Evolutionary conservation across 495 filamentous ascomycete species (phyloP), one percentile per base, ranked within the genome.

Genomic region (Letharia lupina): DNA sequence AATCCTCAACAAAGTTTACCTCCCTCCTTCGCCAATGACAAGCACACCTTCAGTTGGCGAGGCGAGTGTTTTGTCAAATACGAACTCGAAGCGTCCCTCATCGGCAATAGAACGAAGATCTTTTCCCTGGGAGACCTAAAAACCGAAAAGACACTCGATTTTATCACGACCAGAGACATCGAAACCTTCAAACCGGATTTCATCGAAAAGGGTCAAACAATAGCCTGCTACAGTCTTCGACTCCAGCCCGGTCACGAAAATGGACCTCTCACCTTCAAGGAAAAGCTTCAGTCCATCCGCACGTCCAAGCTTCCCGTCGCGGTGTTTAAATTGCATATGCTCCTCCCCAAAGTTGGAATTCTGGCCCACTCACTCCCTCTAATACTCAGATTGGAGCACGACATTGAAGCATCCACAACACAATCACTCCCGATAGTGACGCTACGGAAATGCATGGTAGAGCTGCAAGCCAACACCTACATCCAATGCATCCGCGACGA

Each of bases 401-500:
- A 67, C 28, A 56, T 33, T 48, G 47, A 28, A 37, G 47, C 28
- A 39, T 62, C 45, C 42, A 39, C 47, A 35, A 16, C 31, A n/a
- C 31, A 12, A 18, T 35, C 59, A 11, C 39, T 20, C 12, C 65
- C 58, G 18, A 15, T 33, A 16, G 4, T 67, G 9, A 56, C 23
- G 2, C 59, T 67, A 20, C 61, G 42, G 35, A 62, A 44, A 16
- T 56, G 28, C 20, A 23, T 18, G 0, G 61, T 62, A 13, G 42
- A 48, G 23, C 47, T 66, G 28, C 44, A 42, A 18, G 44, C 58
- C 13, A 47, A 31, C 33, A 66, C 64, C 35, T 31, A 66, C 31
- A 61, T 66, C 31, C 64, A 61, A 66, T 57, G 52, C 58, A 62
- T 66, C 33, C 64, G 58, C 28, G 37, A 62, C 45, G 58, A 66